Base-by-base conservation (phyloP, 768 basidiomycete genomes). In the Phanerochaete carnosa region DNA sequence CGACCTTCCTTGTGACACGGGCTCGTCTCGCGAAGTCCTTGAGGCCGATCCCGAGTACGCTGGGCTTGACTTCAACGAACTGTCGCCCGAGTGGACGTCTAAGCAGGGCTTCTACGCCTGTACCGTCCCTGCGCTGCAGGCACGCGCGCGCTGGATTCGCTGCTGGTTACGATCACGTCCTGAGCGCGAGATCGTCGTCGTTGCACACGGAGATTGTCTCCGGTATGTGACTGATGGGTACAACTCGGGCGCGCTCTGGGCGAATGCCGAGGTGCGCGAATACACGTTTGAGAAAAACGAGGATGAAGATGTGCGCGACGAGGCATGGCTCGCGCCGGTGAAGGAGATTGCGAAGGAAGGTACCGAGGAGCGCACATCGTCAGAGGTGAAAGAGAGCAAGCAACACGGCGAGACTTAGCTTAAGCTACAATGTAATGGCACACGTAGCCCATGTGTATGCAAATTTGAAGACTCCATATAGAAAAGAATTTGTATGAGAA, bases 1-100 rank as follows among this genome's bases (percentile, higher is more conserved):
- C 65, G 61, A 65, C 45, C 64, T 66, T 25, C 70, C 68, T 2
- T 71, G 70, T 62, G 70, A 71, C 55, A 67, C 61, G 7, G 70
- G 70, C 25, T 69, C 70, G 12, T 58, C 65, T 3, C 66, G 68
- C 55, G 67, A 66, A 26, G 64, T 59, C 30, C 66, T 71, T 50
- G 70, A 68, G 56, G 68, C 65, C 3, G 64, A 66, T 57, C 70
- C 70, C 51, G 70, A 71, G 51, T 71, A 62, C 62, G 65, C 64
- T n/a, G 68, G 66, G 3, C 62, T 71, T 32, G 68, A 71, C 57
- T 65, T 71, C 62, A 67, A 66, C 57, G 30, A 33, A 46, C 66
- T 71, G 50, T 68, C 66, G 45, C 70, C 70, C 32, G 68, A 65
- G 60, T 71, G 70, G 70, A 69, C 56, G 26, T 61, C 64, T 49